Conservation (phyloP, 1,284 basidiomycete species). For the Mycosarcoma maydis region DNA sequence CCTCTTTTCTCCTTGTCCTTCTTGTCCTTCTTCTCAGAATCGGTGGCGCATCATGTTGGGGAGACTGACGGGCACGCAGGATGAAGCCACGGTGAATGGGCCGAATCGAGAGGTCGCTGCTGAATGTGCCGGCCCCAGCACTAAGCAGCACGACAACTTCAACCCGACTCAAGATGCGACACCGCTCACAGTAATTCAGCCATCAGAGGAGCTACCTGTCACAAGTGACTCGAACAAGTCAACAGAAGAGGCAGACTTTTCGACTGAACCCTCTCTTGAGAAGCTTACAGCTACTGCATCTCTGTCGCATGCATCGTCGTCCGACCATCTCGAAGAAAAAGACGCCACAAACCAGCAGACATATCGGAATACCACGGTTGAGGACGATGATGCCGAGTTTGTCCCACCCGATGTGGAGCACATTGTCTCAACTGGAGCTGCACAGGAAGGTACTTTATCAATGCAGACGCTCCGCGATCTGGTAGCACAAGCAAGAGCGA, state of each 20-base stretch:
- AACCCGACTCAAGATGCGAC: no score
- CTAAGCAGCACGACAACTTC: no score
- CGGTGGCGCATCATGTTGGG: no score
- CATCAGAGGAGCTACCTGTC: no score
- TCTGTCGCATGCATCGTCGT: neutral
- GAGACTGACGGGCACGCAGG: no score
- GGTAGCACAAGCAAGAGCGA: conserved; percentile 35
- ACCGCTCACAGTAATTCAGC: neutral
- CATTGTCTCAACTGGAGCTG: conserved; percentile 38
- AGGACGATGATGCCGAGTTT: conserved; percentile 22
- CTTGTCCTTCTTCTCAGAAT: neutral
- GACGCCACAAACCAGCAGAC: neutral
- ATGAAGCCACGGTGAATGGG: no score
- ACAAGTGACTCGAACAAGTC: no score
- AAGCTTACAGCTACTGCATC: neutral
- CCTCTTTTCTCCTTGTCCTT: neutral
- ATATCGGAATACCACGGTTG: neutral
- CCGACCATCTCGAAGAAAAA: neutral
- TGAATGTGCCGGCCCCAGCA: no score
- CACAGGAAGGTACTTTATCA: conserved; percentile 28
- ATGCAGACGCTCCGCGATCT: conserved; percentile 43
- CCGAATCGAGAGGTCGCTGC: no score
- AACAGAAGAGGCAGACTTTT: no score
- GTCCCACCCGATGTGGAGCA: conserved; percentile 42
- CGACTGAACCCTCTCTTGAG: no score